Conservation (phyloP, 768 basidiomycete species). For the Pholiota microspora region DNA sequence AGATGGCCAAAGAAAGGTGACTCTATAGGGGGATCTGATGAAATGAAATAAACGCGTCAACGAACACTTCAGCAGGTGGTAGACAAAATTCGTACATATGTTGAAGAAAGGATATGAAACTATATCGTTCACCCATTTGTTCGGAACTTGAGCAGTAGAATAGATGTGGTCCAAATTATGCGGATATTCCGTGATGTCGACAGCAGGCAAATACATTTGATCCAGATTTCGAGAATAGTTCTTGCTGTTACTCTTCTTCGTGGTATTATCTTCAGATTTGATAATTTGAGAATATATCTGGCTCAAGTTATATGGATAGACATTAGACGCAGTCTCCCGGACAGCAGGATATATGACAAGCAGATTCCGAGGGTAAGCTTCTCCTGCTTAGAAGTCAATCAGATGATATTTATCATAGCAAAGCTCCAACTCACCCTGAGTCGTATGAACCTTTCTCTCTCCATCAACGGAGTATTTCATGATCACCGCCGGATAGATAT, state of each 20-base stretch:
- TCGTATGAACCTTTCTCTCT: background rate
- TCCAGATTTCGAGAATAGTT: background rate
- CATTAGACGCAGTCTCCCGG: background rate
- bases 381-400: background rate
- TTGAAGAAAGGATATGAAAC: constrained; percentile 12
- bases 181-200: background rate
- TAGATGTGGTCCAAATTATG: background rate
- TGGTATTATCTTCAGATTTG: background rate
- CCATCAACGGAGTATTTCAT: background rate
- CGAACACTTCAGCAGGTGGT: background rate
- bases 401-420: background rate
- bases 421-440: background rate
- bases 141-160: background rate
- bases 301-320: constrained; percentile 1
- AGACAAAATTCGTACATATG: constrained; percentile 10
- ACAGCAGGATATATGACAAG: background rate
- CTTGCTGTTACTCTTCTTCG: background rate
- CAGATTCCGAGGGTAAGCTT: constrained; percentile 1
- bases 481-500: constrained; percentile 22
- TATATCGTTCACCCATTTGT: background rate
- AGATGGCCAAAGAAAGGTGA: constrained; percentile 10
- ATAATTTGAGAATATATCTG: background rate
- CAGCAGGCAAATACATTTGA: background rate
- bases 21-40: constrained; percentile 15
- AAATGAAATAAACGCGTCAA: background rate